Evolutionary conservation across 306 rosid species (phyloP), one percentile per base, ranked within the genome.

Genomic region (Dalbergia cochinchinensis): DNA sequence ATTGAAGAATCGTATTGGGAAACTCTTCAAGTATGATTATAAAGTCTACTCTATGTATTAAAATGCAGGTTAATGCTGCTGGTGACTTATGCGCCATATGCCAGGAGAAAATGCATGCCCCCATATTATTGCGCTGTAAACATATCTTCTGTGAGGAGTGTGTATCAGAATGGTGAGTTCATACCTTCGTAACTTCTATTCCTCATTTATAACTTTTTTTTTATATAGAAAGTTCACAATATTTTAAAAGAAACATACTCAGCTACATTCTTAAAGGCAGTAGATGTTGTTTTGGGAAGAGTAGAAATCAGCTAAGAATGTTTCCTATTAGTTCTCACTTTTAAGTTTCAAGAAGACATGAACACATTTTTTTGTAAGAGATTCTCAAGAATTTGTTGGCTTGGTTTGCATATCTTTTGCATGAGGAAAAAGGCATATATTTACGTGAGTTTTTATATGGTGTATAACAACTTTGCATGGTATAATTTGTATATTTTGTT

Each of bases 51-150:
- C 31, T 31, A 62, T 42, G 58, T 48, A 37, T 77, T 62, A 61
- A 31, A 74, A 67, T 77, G 67, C 88, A 94, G 98, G 98, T 92
- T 65, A 90, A 81, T 80, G 86, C 89, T 59, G 89, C 91, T 14
- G 97, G 97, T 33, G 98, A 94, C 81, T 90, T 90, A 62, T 94
- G 98, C 69, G 98, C 98, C 69, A 92, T 94, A 82, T 94, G 97
- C 90, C 98, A 94, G 90, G 98, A 94, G 91, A 94, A 94, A 91
- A 90, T 92, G 90, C 93, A 90, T 74, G 82, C 92, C 78, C 98
- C 98, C 1, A 84, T 92, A 79, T 83, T 90, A 69, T 87, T 94
- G 81, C 87, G 92, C 61, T 94, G 98, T 67, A 94, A 94, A 78
- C 98, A 92, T 82, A 88, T 94, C 83, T 94, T 94, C 85, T 94